Evolutionary conservation across 768 basidiomycete genomes (phyloP), one percentile per base, ranked within the genome.

Genomic region (Termitomyces bulborhizus): DNA sequence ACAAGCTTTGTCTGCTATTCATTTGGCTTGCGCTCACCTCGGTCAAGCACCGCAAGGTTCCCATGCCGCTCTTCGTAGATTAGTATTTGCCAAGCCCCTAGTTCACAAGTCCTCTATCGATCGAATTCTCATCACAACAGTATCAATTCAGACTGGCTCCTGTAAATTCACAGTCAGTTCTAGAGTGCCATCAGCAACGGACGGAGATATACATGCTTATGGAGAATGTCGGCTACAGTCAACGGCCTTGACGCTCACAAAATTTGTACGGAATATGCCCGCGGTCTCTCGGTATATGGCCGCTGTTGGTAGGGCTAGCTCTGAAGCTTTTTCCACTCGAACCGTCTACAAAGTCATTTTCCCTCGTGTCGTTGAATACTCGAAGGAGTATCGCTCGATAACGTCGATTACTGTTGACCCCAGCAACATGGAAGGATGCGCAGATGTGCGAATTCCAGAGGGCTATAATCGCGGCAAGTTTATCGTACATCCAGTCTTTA

Each of bases 291-390:
- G 69, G 15, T 69, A 69, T 16, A 69, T 74, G 26, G 55, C 64
- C 4, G 63, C 64, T 0, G 62, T 82, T 16, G 18, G 68, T 15
- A 58, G 64, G 16, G 65, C 70, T 0, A 57, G 53, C 16, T 60
- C 62, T 1, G 82, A 85, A 64, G 73, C 73, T 0, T 84, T 86
- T 65, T 77, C 75, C 3, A 73, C 77, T 18, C 79, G 77, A 37
- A 81, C 80, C 0, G 67, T 76, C 0, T 90, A 90, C 63, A 79
- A 86, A 41, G 73, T 83, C 37, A 78, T 88, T 48, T 88, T 89
- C 60, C 77, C 86, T 21, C 80, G 84, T 6, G 74, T 89, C 45
- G 87, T 90, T 26, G 73, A 78, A 15, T 90, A 90, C 60, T 73
- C 78, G 1, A 65, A 73, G 34, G 68, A 73, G 29, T 88, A 84